Base-by-base conservation (phyloP, 768 basidiomycete species). In the Kwoniella botswanensis region DNA sequence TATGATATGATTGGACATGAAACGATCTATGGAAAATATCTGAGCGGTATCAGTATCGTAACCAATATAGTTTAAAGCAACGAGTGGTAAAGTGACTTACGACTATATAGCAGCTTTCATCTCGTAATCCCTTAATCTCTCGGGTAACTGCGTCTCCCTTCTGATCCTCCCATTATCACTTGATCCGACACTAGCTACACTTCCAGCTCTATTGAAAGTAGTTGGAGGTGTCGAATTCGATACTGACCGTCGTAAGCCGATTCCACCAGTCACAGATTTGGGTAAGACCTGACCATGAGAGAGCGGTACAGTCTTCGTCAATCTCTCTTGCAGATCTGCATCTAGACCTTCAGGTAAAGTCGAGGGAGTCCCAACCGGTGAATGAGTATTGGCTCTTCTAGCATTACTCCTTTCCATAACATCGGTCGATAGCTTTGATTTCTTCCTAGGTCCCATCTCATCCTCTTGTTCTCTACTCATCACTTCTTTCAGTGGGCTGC, bases 111-210 rank as follows among this genome's bases (percentile, higher is more conserved):
- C 59, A 17, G 68, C 43, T 24, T 65, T 70, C 22, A 70, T 71
- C 26, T 76, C 76, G 56, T 77, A 77, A 67, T 77, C 76, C 58
- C 70, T 72, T 54, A 77, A 59, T 18, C 73, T 66, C 53, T 67
- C 71, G 17, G 76, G 76, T 43, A 74, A 41, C 9, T 61, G 68
- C 2, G 71, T 71, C 67, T 77, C 76, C 56, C 76, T 67, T 54
- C 70, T 68, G 21, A 26, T 66, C 42, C 76, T 70, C 24, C 63
- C 72, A 18, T 56, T 53, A n/a, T 59, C 57, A 18, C 55, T 54
- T 59, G 41, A 50, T 10, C 59, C 67, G 15, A 70, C 64, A 17
- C 67, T 63, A 44, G 59, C 64, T 5, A 62, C 66, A n/a, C 71
- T 66, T 2, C 67, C 67, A 22, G 35, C 55, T 60, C 55, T 60